Percentiles rank a stretch among this genome's conserved stretches.
These are phyloP conservation scores for Hemileia vastatrix DNA, from an alignment of 1,284 basidiomycete species.

Conservation along the genomic window DNA sequence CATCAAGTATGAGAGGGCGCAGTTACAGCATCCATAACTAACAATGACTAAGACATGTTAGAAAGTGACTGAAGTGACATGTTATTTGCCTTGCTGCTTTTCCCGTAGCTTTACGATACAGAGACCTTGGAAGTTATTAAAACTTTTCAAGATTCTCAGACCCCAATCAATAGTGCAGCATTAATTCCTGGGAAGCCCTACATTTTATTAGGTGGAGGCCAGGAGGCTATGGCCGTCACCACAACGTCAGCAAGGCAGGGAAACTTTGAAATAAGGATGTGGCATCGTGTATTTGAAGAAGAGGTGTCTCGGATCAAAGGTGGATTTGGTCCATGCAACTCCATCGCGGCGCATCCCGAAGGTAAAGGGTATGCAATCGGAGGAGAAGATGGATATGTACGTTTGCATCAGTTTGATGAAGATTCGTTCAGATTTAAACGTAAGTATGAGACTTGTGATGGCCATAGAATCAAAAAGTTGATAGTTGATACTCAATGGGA, in stretches of 20 bases:
- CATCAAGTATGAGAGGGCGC: too few species aligned
- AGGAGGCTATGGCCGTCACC: conserved; percentile 96
- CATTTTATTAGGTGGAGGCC: conserved; percentile 86
- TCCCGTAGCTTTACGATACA: conserved; percentile 69
- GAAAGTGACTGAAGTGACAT: too few species aligned
- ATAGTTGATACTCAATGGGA: too few species aligned
- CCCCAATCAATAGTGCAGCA: conserved; percentile 88
- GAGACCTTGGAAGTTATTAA: conserved; percentile 83
- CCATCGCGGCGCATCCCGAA: conserved; percentile 83
- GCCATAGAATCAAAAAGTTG: too few species aligned
- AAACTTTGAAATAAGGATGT: conserved; percentile 97
- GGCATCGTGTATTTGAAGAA: conserved; percentile 97
- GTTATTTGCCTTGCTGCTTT: background rate
- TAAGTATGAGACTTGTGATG: conserved; percentile 28
- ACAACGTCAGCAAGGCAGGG: conserved; percentile 87
- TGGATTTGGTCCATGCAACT: conserved; percentile 94
- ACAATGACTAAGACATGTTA: too few species aligned
- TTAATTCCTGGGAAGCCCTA: conserved; percentile 69
- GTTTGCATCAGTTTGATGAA: conserved; percentile 56
- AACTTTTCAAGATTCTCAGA: conserved; percentile 74
- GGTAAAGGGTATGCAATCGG: conserved; percentile 87
- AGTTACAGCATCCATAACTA: too few species aligned
- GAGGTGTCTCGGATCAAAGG: conserved; percentile 94
- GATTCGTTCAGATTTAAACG: conserved; percentile 21
- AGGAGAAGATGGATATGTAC: conserved; percentile 90